Evolutionary conservation across 306 rosid species (phyloP).

Genomic region (Cucurbita ficifolia): DNA sequence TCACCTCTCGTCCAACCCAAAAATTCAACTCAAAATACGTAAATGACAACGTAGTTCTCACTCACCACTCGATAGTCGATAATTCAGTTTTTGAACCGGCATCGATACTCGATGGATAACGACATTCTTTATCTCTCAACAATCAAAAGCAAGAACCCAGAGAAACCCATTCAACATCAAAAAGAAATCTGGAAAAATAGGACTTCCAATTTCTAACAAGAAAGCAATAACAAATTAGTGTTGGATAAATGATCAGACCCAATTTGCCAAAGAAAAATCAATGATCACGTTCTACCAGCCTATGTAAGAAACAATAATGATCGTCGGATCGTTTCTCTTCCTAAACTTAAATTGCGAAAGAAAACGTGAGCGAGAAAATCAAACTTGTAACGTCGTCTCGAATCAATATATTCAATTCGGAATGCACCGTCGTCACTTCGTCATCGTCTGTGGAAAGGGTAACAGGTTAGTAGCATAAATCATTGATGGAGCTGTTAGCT

Average conservation of each 20-base stretch:
- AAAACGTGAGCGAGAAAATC: not conserved
- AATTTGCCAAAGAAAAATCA: not conserved
- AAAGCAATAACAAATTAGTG: not conserved
- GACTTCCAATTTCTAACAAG: not conserved
- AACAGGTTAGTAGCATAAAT: conserved; percentile 30
- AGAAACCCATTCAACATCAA: not conserved
- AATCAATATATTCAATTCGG: not conserved
- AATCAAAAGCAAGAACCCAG: not conserved
- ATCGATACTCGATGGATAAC: no score
- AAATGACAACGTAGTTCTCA: no score
- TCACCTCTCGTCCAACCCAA: no score
- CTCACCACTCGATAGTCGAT: no score
- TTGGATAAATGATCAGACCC: not conserved
- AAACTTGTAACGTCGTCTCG: not conserved
- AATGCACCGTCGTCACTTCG: not conserved
- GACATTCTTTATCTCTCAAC: not conserved
- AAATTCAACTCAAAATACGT: no score
- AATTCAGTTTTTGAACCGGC: no score
- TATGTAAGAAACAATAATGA: not conserved
- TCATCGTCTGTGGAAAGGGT: not conserved
- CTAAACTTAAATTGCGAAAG: not conserved
- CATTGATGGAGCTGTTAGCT: conserved; percentile 24
- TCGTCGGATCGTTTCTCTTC: conserved; percentile 4
- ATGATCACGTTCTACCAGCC: not conserved
- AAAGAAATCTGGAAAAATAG: not conserved